phyloP scores from a whole-genome alignment of 192 early-diverging fungal genomes.

The Helicostylum pulchrum region DNA sequence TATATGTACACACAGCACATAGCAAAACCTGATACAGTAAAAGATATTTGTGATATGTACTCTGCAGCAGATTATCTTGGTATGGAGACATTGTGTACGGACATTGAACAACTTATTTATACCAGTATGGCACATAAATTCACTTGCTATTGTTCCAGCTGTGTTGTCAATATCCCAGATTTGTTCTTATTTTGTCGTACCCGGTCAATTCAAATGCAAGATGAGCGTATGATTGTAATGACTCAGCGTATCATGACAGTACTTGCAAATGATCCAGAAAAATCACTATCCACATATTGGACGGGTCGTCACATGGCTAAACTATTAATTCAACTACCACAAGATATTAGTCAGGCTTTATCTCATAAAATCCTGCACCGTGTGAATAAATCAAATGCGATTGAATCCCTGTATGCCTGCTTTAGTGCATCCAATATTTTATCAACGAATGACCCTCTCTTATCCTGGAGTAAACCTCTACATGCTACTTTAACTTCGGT shows the following conservation, averaged over 20 bases:
- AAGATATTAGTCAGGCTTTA: slow-evolving; percentile 7
- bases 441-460: slow-evolving; percentile 12
- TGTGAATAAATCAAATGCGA: slow-evolving; percentile 24
- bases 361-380: slow-evolving; percentile 8
- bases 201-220: slow-evolving; percentile 10
- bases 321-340: slow-evolving; percentile 5
- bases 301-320: slow-evolving; percentile 14
- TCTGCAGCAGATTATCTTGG: slow-evolving; percentile 30
- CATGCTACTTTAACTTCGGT: slow-evolving; percentile 22
- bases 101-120: not conserved
- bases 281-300: slow-evolving; percentile 19
- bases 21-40: not conserved
- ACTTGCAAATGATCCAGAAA: slow-evolving; percentile 25
- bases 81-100: slow-evolving; percentile 16
- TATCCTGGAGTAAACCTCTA: slow-evolving; percentile 14
- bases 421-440: slow-evolving; percentile 14
- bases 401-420: slow-evolving; percentile 21
- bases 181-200: not conserved
- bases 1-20: slow-evolving; percentile 27
- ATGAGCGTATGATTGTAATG: slow-evolving; percentile 11
- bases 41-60: slow-evolving; percentile 18
- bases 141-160: slow-evolving; percentile 18
- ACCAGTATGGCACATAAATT: slow-evolving; percentile 14
- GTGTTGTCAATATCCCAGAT: slow-evolving; percentile 7
- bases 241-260: not conserved